Evolutionary conservation across 371 early-diverging fungal genomes (phyloP), one percentile per base, ranked within the genome.

Genomic region (Mortierella sp.): DNA sequence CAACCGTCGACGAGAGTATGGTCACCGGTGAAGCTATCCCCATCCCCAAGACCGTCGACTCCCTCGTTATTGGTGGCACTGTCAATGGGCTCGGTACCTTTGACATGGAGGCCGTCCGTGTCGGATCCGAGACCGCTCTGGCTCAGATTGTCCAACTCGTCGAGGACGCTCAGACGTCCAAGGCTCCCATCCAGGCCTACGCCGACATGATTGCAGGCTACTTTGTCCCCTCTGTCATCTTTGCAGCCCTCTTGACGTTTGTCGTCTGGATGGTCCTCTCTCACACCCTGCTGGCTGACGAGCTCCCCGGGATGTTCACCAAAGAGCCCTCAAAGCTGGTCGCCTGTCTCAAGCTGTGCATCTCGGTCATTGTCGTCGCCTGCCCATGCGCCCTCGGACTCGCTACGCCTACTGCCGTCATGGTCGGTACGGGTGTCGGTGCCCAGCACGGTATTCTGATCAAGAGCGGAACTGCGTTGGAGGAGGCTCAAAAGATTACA

Each of bases 1-100:
- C 97, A 6, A 89, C 92, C 39, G 92, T 99, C 10, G 99, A 99
- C 87, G 99, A 99, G 87, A 95, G 97, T 66, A 96, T 99, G 88
- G 93, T 99, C 0, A 99, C 99, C 0, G 99, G 99, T 47, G 99
- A 99, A 86, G 93, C 95, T 19, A 87, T 96, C 29, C 96, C 98
- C 0, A 94, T 99, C 41, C 70, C 63, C 75, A 99, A 99, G 84
- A 81, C 78, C 11, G 80, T 63, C 2, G 95, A 93, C 8, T 89
- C 90, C 64, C 47, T 65, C 4, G 93, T 98, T 29, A 95, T 99
- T 76, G 97, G 96, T 31, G 99, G 99, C 24, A 97, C 98, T 0
- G 95, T 99, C 48, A 98, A 98, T 85, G 94, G 96, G 2, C 85
- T 94, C 19, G 92, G 93, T 16, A 88, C 94, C 19, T 93, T 96